Base-by-base conservation (phyloP, 2,329 filamentous ascomycete species). In the Aspergillus neotritici region DNA sequence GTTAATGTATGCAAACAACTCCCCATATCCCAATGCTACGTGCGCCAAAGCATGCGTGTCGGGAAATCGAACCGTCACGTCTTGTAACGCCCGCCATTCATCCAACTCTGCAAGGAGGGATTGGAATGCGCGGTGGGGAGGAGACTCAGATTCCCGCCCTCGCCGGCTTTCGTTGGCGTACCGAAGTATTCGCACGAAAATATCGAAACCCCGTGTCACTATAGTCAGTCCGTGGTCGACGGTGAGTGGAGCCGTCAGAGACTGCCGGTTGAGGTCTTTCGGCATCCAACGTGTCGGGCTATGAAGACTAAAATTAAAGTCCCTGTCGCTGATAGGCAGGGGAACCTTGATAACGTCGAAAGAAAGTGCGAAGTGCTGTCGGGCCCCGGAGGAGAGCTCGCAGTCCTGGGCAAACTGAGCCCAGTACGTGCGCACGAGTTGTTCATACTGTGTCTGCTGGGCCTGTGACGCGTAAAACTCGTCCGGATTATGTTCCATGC, bases 1-100 rank as follows among this genome's bases (percentile, higher is more conserved):
- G 41, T 66, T 66, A 28, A 66, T 65, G n/a, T 66, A 66, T 1
- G 62, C 62, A 40, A 66, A 66, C 8, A 65, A 34, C 39, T 65
- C 63, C 1, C 63, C 63, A 30, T 63, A 65, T 5, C 63, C 63
- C 1, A 66, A 44, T 2, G 63, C 56, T 3, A 66, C 63, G 47
- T 65, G 63, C 0, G 58, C 62, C 40, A 63, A 62, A 4, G 56
- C 62, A 43, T 53, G 59, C 2, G 63, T 66, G n/a, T 50, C 51
- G 3, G 63, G 63, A 40, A 61, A 66, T 25, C 47, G 52, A 21
- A 66, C 58, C 0, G 63, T 66, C 3, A 43, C 43, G 40, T 66
- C 63, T 40, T 66, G 63, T 5, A 66, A 44, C 11, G 49, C 54
- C 21, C 63, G 51, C 63, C 63, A 66, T 40, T 65, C 63, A 25